Conservation (phyloP, 2,329 filamentous ascomycete genomes). For the Diplodia intermedia region DNA sequence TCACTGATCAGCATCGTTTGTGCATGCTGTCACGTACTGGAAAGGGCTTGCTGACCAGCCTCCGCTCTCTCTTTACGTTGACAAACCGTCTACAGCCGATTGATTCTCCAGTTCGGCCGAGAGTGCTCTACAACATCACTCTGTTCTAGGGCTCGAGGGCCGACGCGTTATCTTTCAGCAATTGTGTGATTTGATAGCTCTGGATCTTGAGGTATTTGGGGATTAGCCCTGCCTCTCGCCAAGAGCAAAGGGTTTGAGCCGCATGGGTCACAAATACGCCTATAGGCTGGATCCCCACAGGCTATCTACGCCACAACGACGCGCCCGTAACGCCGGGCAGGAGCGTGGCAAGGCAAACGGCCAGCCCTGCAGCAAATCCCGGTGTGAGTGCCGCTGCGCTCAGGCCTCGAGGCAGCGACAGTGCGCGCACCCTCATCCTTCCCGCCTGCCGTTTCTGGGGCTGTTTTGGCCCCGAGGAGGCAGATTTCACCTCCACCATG, state of each 20-base stretch:
- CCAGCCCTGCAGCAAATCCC: constrained; percentile 16
- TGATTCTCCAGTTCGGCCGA: not conserved
- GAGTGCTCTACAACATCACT: not conserved
- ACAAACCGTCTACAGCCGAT: not conserved
- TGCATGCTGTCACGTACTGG: not conserved
- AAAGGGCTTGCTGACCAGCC: constrained; percentile 1
- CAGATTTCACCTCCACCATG: constrained; percentile 14
- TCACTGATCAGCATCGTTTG: constrained; percentile 5
- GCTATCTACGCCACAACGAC: constrained; percentile 18
- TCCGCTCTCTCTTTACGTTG: not conserved
- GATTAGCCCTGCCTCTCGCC: not conserved
- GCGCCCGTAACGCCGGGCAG: constrained; percentile 18
- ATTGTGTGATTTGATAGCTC: not conserved
- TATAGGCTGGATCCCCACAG: constrained; percentile 7
- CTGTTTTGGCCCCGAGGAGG: constrained; percentile 11
- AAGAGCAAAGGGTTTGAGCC: constrained; percentile 11
- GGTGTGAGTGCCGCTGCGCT: not conserved
- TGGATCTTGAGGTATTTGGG: not conserved
- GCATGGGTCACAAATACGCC: not conserved
- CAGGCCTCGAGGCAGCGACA: constrained; percentile 14
- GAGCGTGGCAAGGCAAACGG: constrained; percentile 20
- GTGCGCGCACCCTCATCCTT: not conserved
- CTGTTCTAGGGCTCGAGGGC: not conserved
- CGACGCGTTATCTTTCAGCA: not conserved
- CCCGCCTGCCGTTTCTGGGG: constrained; percentile 8